A percentile compares a stretch with the other conserved stretches of the same genome.
These are phyloP conservation scores for Handroanthus guayacan DNA, from an alignment of 257 asterid species.

Conservation along the genomic window DNA sequence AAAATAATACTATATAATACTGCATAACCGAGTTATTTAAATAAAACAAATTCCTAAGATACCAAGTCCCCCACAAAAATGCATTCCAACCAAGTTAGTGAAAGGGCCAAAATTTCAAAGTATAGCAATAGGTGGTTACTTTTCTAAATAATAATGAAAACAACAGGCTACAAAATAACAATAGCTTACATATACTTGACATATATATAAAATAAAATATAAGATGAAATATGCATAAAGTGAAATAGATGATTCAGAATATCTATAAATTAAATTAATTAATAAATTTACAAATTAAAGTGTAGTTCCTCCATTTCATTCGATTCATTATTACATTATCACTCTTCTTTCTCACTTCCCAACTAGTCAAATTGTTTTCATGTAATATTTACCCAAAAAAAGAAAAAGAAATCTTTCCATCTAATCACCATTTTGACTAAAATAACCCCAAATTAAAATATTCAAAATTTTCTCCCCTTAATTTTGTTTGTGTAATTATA, in stretches of 20 bases:
- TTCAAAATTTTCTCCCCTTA: neutral
- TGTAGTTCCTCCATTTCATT: constrained; percentile 13
- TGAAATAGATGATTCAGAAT: neutral
- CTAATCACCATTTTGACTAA: constrained; percentile 31
- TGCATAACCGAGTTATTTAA: neutral
- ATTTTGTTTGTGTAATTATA: neutral
- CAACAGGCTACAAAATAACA: neutral
- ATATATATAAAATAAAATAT: no score
- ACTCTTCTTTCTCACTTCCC: constrained; percentile 9
- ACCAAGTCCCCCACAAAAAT: neutral
- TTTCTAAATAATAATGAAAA: neutral
- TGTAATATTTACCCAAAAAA: neutral
- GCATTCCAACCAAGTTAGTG: neutral
- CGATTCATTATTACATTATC: constrained; percentile 41
- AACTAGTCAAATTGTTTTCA: constrained; percentile 36
- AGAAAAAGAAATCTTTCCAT: constrained; percentile 2
- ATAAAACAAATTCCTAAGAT: neutral
- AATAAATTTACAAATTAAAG: constrained; percentile 25
- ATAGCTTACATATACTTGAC: no score
- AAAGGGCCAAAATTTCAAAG: neutral
- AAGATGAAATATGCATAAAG: neutral
- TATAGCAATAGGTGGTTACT: neutral
- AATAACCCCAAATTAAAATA: neutral
- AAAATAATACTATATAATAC: neutral
- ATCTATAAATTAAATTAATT: neutral